Evolutionary conservation across 1,284 basidiomycete genomes (phyloP), one percentile per base, ranked within the genome.

Genomic region (Uromyces viciae-fabae): DNA sequence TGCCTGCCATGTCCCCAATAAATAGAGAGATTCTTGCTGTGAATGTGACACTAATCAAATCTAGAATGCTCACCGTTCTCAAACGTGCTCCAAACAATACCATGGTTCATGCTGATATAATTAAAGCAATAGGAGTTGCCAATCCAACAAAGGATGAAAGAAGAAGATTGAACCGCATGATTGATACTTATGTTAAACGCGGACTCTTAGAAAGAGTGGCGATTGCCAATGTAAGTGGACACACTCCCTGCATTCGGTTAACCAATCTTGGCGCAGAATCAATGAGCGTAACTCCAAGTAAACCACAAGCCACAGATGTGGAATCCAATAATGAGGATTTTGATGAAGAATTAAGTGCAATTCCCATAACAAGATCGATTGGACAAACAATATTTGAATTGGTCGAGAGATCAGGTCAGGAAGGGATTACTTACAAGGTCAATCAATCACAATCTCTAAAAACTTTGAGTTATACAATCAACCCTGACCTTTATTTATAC

Each of bases 71-170:
- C 28, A 72, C 77, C 15, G 83, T 82, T 0, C 54, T 84, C 4
- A 81, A 82, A 42, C 33, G 56, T 2, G 56, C 74, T n/a, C 75
- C 81, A 31, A 72, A 81, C 4, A 72, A 81, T 11, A 72, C 82
- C 64, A 82, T 85, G 73, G 68, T 81, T 25, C 84, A 84, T 68
- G 31, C 28, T 8, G 84, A 85, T 40, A 82, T 85, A 15, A 83
- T 84, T 15, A 75, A 80, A 54, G 72, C 83, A 25, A 85, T 85
- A 72, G 79, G 79, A 40, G 69, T 81, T 22, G 60, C 72, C 19
- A 64, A 42, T 66, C 79, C 79, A 40, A 75, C 79, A 3, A 81
- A 81, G 52, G 79, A 81, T 19, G 79, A 74, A 58, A 49, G 79
- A 52, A 74, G 79, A 38, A 43, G 79, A 58, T 36, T 81, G 3